phyloP scores from a whole-genome alignment of 2,329 filamentous ascomycete species.

The Penicillium rolfsii region DNA sequence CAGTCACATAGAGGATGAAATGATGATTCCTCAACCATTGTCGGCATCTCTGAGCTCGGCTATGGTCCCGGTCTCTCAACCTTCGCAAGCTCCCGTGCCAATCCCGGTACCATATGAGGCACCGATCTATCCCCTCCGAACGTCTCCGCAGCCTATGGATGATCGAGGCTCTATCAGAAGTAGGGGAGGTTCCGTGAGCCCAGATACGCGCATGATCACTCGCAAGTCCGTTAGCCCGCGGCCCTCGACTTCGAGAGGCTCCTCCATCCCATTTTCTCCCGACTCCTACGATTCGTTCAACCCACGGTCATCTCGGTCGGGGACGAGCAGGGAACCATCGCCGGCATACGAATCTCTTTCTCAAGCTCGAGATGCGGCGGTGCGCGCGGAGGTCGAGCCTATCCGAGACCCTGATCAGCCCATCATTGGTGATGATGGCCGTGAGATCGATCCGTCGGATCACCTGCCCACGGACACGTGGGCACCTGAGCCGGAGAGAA shows the following conservation, averaged over 20 bases:
- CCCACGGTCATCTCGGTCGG: conserved; percentile 46
- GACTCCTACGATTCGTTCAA: conserved; percentile 65
- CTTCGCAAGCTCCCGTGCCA: conserved; percentile 15
- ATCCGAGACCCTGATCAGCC: conserved; percentile 54
- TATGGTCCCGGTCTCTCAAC: conserved; percentile 11
- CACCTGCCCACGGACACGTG: conserved; percentile 67
- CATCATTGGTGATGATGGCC: conserved; percentile 66
- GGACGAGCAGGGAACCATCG: conserved; percentile 37
- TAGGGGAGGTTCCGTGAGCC: conserved; percentile 38
- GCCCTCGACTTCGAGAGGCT: conserved; percentile 48
- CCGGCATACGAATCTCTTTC: conserved; percentile 44
- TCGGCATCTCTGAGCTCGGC: conserved; percentile 17
- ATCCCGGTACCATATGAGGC: conserved; percentile 24
- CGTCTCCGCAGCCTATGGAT: conserved; percentile 34
- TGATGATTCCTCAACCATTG: conserved; percentile 29
- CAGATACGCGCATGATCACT: conserved; percentile 47
- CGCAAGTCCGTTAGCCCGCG: conserved; percentile 64
- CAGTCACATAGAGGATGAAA: conserved; percentile 33
- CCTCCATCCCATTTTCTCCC: conserved; percentile 60
- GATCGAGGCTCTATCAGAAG: conserved; percentile 30
- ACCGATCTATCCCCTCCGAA: conserved; percentile 35
- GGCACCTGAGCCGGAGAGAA: conserved; percentile 67
- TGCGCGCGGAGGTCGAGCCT: conserved; percentile 43
- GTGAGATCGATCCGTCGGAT: conserved; percentile 68
- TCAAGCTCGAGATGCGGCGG: conserved; percentile 44